These are phyloP conservation scores for Pythium dissimile DNA, from an alignment of 352 stramenopile genomes.

Conservation along the genomic window DNA sequence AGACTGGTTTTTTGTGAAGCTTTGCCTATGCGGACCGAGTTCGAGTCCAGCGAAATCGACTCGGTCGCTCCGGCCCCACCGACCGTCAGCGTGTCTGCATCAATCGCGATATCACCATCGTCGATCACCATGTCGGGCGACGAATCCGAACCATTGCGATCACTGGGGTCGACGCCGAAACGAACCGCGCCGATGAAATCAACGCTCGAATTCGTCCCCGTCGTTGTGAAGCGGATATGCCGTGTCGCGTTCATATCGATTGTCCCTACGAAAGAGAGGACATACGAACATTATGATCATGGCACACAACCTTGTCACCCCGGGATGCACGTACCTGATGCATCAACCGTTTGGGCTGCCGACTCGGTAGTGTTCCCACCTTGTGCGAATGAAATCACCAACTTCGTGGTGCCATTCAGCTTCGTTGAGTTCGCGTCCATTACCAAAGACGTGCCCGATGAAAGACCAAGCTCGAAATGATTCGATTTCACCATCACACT, in stretches of 20 bases:
- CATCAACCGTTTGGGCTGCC: not conserved
- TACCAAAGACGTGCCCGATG: not conserved
- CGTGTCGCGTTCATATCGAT: constrained; percentile 12
- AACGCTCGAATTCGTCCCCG: constrained; percentile 3
- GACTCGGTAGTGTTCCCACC: constrained; percentile 2
- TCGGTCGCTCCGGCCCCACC: constrained; percentile 16
- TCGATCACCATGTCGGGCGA: not conserved
- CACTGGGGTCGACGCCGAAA: not conserved
- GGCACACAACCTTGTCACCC: too few relatives aligned
- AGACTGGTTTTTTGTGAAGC: not conserved
- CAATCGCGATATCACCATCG: constrained; percentile 9
- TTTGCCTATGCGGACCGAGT: constrained; percentile 18
- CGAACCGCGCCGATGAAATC: constrained; percentile 10
- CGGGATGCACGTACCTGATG: constrained; percentile 12
- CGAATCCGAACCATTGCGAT: not conserved
- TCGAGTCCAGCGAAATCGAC: not conserved
- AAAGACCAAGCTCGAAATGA: constrained; percentile 17
- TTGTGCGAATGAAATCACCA: not conserved
- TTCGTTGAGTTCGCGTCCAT: constrained; percentile 1
- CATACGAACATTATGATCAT: not conserved
- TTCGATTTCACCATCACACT: constrained; percentile 41
- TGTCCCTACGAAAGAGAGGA: not conserved
- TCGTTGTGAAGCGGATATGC: not conserved
- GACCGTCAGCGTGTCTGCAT: constrained; percentile 13
- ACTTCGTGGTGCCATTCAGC: not conserved